Evolutionary conservation across 2,329 filamentous ascomycete species (phyloP), one percentile per base, ranked within the genome.

Genomic region (Exophiala sideris): DNA sequence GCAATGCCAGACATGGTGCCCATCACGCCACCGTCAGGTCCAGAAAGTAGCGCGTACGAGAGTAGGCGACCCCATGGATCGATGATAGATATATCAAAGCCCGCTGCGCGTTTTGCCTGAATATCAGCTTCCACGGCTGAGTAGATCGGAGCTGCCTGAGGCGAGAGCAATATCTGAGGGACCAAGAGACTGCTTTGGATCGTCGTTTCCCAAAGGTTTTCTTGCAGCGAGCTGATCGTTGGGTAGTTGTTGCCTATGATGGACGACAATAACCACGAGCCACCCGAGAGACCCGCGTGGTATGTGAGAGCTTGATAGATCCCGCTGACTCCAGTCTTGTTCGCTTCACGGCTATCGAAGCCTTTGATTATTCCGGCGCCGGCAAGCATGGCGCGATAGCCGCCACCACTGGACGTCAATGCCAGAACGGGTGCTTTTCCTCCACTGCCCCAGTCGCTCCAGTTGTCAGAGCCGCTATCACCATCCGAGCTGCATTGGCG

Each of bases 171-270:
- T 24, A 67, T 67, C 3, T 60, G 66, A 3, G 75, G 73, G 8
- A 68, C 63, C 0, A 76, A 62, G 2, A 71, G 61, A 54, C 65
- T 70, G 44, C 71, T 64, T 39, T 67, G 53, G 52, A 78, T 71
- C 1, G 68, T 66, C n/a, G 63, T 34, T 21, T 70, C 63, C 76
- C 75, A 79, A 2, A 76, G 62, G 10, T 64, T 67, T 12, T 69
- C 63, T 24, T 66, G 62, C 4, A 79, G 63, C 32, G 65, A 66
- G 3, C 68, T 69, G 46, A 78, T 67, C 2, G 74, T 77, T 2
- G 74, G 72, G 62, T 71, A 76, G 56, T 77, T 73, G 63, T 76
- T 77, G 7, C 73, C 75, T 10, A 70, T 68, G n/a, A 77, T 50
- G 2, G 74, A 75, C 3, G 70, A 71, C 1, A 77, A 59, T n/a